Evolutionary conservation across 371 early-diverging fungal species (phyloP).

Genomic region (Dichotomocladium elegans): DNA sequence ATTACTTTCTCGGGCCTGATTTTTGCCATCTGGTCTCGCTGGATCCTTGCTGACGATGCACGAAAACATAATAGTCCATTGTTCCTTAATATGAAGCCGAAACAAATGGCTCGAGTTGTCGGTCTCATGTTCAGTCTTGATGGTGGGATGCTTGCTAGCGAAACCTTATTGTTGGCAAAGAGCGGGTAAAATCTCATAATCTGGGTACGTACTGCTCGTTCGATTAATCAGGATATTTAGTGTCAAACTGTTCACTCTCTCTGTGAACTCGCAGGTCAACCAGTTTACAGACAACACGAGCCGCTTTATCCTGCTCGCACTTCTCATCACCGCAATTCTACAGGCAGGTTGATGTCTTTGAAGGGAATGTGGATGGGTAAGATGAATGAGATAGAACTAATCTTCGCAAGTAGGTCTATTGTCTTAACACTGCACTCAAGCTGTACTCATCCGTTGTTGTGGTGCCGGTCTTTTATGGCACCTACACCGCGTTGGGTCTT

Average conservation of each 20-base stretch:
- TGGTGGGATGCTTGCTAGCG: constrained; percentile 63
- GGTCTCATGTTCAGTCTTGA: constrained; percentile 62
- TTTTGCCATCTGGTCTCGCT: constrained; percentile 56
- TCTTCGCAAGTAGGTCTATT: constrained; percentile 46
- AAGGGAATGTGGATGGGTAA: neutral
- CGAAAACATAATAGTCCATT: constrained; percentile 29
- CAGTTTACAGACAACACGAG: constrained; percentile 62
- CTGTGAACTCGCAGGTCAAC: constrained; percentile 48
- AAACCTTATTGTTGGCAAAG: constrained; percentile 64
- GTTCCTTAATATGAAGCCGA: constrained; percentile 36
- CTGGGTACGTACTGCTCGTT: neutral
- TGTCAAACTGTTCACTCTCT: constrained; percentile 56
- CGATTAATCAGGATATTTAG: constrained; percentile 12
- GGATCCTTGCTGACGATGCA: constrained; percentile 42
- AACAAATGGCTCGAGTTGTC: constrained; percentile 46
- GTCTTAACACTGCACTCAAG: constrained; percentile 64
- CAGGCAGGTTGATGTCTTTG: constrained; percentile 39
- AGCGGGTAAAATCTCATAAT: constrained; percentile 42
- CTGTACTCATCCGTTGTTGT: constrained; percentile 64
- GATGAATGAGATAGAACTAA: neutral
- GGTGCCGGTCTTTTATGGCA: constrained; percentile 69
- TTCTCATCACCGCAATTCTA: constrained; percentile 56
- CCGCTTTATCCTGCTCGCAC: constrained; percentile 53
- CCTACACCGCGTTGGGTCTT: constrained; percentile 62
- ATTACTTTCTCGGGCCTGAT: constrained; percentile 48